phyloP scores from a whole-genome alignment of 176 grass and related monocot species.

The Carex parvula region DNA sequence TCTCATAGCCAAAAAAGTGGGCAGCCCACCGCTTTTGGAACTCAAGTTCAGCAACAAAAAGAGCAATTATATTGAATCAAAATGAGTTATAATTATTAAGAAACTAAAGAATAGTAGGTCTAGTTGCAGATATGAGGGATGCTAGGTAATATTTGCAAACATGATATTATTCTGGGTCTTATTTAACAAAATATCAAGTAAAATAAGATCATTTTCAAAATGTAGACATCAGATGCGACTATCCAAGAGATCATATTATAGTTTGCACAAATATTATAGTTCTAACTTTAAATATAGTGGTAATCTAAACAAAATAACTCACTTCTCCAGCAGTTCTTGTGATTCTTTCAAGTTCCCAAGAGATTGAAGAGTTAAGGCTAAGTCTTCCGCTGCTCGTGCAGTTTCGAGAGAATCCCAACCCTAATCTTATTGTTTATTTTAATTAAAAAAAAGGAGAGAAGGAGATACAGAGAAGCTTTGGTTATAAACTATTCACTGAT shows the following conservation, averaged over 20 bases:
- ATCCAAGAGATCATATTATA: background rate
- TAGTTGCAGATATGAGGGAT: no score
- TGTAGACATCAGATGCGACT: background rate
- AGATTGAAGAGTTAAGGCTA: conserved; percentile 60
- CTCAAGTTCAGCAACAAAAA: no score
- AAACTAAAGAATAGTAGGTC: no score
- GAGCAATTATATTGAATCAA: no score
- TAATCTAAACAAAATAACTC: conserved; percentile 14
- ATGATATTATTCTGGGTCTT: no score
- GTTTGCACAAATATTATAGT: background rate
- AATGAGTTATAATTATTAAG: no score
- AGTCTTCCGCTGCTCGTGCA: conserved; percentile 43
- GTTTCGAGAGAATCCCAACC: conserved; percentile 86
- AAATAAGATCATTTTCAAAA: background rate
- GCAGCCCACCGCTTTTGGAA: no score
- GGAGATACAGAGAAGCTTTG: background rate
- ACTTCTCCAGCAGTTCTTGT: conserved; percentile 85
- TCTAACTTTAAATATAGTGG: conserved; percentile 5
- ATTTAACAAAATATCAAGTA: no score
- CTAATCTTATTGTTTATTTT: conserved; percentile 24
- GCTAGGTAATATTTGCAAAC: no score
- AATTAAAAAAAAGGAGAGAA: background rate
- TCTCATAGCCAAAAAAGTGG: no score
- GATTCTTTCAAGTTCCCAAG: conserved; percentile 63
- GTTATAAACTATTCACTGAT: background rate